These are phyloP conservation scores for Globisporangium okanoganense DNA, from an alignment of 352 stramenopile species.

Conservation along the genomic window DNA sequence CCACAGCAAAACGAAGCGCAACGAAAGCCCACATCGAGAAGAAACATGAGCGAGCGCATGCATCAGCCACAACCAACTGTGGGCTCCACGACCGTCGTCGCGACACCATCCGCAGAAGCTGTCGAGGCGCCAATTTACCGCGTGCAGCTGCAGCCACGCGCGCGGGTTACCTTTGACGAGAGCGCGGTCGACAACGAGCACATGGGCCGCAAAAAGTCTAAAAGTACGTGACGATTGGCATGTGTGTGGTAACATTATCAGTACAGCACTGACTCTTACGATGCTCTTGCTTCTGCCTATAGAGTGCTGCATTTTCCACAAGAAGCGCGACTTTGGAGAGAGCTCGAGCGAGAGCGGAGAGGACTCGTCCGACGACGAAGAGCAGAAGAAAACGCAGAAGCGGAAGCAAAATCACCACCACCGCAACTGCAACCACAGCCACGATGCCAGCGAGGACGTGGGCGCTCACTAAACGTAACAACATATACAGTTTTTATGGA, in stretches of 20 bases:
- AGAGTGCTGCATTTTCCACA: constrained; percentile 94
- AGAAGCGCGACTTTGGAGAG: constrained; percentile 88
- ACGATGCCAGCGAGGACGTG: constrained; percentile 1
- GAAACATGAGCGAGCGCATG: constrained; percentile 28
- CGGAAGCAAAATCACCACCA: constrained; percentile 10
- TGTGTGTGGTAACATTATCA: background rate
- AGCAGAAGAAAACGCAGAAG: constrained; percentile 10
- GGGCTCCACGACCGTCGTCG: constrained; percentile 24
- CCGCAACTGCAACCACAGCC: constrained; percentile 15
- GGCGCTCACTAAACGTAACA: background rate
- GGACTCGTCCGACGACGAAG: constrained; percentile 59
- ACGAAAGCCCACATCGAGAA: background rate
- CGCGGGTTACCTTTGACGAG: constrained; percentile 85
- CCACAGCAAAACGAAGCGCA: too few relatives aligned
- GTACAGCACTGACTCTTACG: background rate
- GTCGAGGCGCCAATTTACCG: constrained; percentile 45
- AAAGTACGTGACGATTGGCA: constrained; percentile 47
- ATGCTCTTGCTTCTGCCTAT: background rate
- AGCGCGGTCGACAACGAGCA: constrained; percentile 92
- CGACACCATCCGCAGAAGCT: constrained; percentile 13
- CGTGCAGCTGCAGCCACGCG: constrained; percentile 73
- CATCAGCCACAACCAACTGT: constrained; percentile 19
- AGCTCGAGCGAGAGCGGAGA: constrained; percentile 89
- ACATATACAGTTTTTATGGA: background rate
- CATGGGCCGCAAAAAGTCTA: constrained; percentile 88